Evolutionary conservation across 352 stramenopile genomes (phyloP), one percentile per base, ranked within the genome.

Genomic region (Phytopythium vexans): DNA sequence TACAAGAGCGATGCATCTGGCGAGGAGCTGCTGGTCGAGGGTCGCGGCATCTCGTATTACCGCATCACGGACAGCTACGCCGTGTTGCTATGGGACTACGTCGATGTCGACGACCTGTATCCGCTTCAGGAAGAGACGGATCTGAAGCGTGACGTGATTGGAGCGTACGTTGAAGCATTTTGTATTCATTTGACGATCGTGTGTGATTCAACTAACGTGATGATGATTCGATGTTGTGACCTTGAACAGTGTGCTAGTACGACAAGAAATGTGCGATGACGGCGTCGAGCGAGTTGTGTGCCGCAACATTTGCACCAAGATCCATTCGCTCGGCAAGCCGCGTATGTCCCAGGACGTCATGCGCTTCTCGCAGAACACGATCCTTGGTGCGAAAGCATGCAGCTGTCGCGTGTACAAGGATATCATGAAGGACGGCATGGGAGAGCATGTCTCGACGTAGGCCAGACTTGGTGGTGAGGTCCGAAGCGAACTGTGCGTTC

Each of bases 51-150:
- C 4, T 68, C 60, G n/a, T 71, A 66, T 44, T 74, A 70, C 27
- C 54, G 56, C 3, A 61, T 74, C 41, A 39, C 51, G 8, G 56
- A 54, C 7, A 64, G 62, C 6, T 64, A 61, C 33, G 66, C 57
- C 33, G 60, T 79, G 16, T 41, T 79, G 35, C 56, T 74, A 3
- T 80, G 70, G 66, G 67, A 77, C 40, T 80, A 60, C 44, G 70
- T 77, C 11, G 70, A 80, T 43, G 56, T 49, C 4, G 66, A 80
- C 42, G 66, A 79, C 21, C 49, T 74, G 38, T 58, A 72, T 27
- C 65, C 69, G 14, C 38, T 68, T 12, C 36, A 39, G 33, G 34
- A 50, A 11, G 40, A 38, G 35, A 72, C 65, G 3, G 54, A 62
- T 32, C 64, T 77, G 35, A 70, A 67, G 41, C 53, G 62, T 16